Base-by-base conservation (phyloP, 371 early-diverging fungal genomes). In the Mortierella sp. region DNA sequence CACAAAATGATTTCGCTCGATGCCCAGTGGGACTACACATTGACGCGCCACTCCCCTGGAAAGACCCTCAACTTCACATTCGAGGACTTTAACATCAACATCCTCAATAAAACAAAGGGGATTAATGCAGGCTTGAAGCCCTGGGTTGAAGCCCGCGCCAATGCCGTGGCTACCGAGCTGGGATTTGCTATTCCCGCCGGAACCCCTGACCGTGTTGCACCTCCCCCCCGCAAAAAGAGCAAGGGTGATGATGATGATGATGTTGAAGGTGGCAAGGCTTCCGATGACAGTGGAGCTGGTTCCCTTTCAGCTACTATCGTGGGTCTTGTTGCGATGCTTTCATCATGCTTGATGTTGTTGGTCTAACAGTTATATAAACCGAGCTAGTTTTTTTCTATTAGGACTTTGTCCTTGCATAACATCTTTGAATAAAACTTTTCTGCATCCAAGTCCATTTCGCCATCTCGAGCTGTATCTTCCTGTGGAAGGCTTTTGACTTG, bases 1-100 rank as follows among this genome's bases (percentile, higher is more conserved):
- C 76, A 80, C 40, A 51, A 80, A 32, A 87, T 89, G 88, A 78
- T 89, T 60, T 55, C 75, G 9, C 77, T 85, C 63, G 89, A 89
- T 65, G 84, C 86, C 58, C 68, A 76, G n/a, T 89, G 89, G 89
- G 85, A 86, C 56, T 70, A 79, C 28, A 47, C 76, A 12, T 61
- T 88, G 37, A 53, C 72, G 17, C 79, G 83, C 35, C 61, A 71
- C 47, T 87, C 87, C 23, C 85, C 87, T 17, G 89, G 89, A 43
- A 77, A 73, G 23, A 64, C 76, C 32, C 67, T 64, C 45, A 68
- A 68, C 34, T 87, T 73, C 56, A 87, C 87, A 10, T 64, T 83
- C 7, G 67, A 73, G 0, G 84, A 87, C 59, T 86, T 88, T 59
- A 65, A 84, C 59, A 68, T 70, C 61, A 84, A 85, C 72, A 43